Percentiles rank a stretch among this genome's conserved stretches.
phyloP scores from a whole-genome alignment of 106 monocot species.

The Allium sativum region DNA sequence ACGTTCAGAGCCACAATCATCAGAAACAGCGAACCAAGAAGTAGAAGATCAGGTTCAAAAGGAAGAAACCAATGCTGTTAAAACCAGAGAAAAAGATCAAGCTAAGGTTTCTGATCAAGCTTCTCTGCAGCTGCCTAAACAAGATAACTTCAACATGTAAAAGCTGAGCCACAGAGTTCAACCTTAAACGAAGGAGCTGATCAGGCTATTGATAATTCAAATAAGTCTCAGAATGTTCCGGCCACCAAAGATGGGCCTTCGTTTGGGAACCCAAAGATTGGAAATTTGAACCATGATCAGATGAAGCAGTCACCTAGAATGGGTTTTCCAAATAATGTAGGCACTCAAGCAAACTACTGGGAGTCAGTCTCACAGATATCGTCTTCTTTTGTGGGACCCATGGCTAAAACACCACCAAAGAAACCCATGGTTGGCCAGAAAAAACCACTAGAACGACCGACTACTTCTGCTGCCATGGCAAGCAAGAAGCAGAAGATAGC shows the following conservation, averaged over 20 bases:
- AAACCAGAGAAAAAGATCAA: constrained; percentile 25
- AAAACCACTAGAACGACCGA: constrained; percentile 36
- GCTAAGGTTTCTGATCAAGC: constrained; percentile 17
- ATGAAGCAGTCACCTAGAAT: constrained; percentile 25
- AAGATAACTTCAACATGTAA: constrained; percentile 26
- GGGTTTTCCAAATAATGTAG: constrained; percentile 10
- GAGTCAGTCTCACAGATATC: constrained; percentile 24
- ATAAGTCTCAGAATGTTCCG: constrained; percentile 9
- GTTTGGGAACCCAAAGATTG: constrained; percentile 14
- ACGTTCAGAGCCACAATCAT: constrained; percentile 21
- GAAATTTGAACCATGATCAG: constrained; percentile 16
- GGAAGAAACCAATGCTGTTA: constrained; percentile 10
- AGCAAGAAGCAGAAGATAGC: constrained; percentile 92
- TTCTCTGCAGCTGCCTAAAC: constrained; percentile 13
- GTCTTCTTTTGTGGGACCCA: constrained; percentile 21
- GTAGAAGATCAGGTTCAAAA: constrained; percentile 21
- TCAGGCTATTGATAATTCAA: constrained; percentile 17
- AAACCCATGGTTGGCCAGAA: constrained; percentile 42
- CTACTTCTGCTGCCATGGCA: constrained; percentile 18
- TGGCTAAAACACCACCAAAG: constrained; percentile 29
- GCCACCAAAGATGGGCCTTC: constrained; percentile 11
- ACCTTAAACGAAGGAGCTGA: constrained; percentile 28
- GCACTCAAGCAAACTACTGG: constrained; percentile 15
- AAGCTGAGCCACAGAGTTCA: constrained; percentile 37
- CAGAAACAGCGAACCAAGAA: constrained; percentile 14